Base-by-base conservation (phyloP, 2,329 filamentous ascomycete genomes). In the Blumeriella jaapii region DNA sequence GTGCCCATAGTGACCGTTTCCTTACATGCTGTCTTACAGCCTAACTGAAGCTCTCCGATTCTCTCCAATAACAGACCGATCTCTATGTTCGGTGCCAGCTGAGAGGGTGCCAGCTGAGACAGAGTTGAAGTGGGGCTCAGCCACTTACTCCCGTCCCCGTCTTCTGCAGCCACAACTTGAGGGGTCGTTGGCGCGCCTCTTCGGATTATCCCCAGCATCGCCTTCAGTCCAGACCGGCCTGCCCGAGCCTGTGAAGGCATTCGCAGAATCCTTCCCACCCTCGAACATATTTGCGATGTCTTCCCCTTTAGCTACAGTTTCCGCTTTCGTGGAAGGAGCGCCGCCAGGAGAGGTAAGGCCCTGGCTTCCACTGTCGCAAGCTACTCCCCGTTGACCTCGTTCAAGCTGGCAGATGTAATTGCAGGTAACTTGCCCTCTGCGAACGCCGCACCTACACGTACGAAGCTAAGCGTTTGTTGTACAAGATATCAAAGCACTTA, bases 281-380 rank as follows among this genome's bases (percentile, higher is more conserved):
- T 5, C 19, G 11, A 19, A 31, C 26, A 10, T 19, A 25, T 36
- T 13, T 34, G 28, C 7, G 17, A 56, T 56, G 53, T 44, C 50
- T 32, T 53, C 64, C 34, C 58, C 64, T 38, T 49, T 74, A 45
- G 68, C 73, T 42, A 75, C 77, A 37, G 68, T 84, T 47, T 82
- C 86, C 49, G 79, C 86, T 33, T 98, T 96, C 60, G 79, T 98
- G 47, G 79, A 93, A 65, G 84, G 85, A 55, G 86, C 91, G 53
- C 91, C 91, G 30, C 91, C 91, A 14, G 91, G 91, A 67, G 91
- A 98, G 81, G 89, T 94, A 74, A 52, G 63, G 29, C 17, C 20
- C 17, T 17, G 7, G n/a, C 11, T 33, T 14, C 6, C 29, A n/a
- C 6, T 8, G 8, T 14, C n/a, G 5, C 11, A 30, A 22, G 19